These are phyloP conservation scores for Candida vartiovaarae DNA, from an alignment of 805 yeast species.

Conservation along the genomic window DNA sequence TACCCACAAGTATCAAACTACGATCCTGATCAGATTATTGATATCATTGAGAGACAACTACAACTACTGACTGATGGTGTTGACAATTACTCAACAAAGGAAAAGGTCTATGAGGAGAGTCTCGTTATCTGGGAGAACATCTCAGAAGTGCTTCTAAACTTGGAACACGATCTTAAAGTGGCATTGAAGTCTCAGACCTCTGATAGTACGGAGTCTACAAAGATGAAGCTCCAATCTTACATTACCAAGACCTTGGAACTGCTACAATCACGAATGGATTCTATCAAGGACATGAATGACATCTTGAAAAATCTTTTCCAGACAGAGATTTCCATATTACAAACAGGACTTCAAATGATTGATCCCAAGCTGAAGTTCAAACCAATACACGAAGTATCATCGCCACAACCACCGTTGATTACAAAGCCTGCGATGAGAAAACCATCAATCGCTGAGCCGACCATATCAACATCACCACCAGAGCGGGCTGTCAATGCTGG, in stretches of 20 bases:
- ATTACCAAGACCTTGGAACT: constrained; percentile 5
- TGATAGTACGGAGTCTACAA: constrained; percentile 2
- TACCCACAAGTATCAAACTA: constrained; percentile 2
- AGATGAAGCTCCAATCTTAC: constrained; percentile 4
- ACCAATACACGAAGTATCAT: constrained; percentile 1
- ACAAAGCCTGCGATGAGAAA: constrained; percentile 2
- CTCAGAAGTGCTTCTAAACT: constrained; percentile 9
- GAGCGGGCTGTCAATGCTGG: neutral
- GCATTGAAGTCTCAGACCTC: constrained; percentile 6
- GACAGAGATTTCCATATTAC: constrained; percentile 14
- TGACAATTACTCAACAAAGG: constrained; percentile 5
- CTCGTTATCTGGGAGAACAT: constrained; percentile 17
- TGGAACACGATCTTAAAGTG: constrained; percentile 18
- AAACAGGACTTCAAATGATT: constrained; percentile 11
- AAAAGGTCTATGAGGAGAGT: constrained; percentile 12
- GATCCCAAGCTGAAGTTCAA: constrained; percentile 6
- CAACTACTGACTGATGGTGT: constrained; percentile 14
- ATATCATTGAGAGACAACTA: constrained; percentile 16
- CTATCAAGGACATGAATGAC: constrained; percentile 8
- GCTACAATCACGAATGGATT: constrained; percentile 6
- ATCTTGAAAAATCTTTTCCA: constrained; percentile 10
- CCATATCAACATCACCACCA: constrained; percentile 10
- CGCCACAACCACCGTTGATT: constrained; percentile 5
- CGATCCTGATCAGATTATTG: constrained; percentile 10
- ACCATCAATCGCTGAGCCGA: constrained; percentile 2